Conservation (phyloP, 805 yeast species). For the Blastobotrys muscicola region DNA sequence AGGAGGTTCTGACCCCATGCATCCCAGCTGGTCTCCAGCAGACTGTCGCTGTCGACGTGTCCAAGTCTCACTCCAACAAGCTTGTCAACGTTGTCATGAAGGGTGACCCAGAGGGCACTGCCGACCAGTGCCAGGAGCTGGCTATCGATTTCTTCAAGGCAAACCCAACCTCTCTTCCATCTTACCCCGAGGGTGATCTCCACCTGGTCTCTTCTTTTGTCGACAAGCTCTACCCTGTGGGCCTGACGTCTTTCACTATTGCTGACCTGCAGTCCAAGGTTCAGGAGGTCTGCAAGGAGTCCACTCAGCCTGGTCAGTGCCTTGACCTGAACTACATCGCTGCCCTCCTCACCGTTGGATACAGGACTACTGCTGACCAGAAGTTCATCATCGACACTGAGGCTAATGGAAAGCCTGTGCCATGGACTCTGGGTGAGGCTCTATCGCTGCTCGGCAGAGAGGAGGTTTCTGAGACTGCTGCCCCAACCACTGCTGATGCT, state of each 20-base stretch:
- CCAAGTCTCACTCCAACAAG: background rate
- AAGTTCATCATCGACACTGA: constrained; percentile 85
- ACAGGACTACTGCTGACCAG: constrained; percentile 81
- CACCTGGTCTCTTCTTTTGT: constrained; percentile 89
- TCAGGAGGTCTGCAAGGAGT: constrained; percentile 75
- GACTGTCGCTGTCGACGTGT: constrained; percentile 49
- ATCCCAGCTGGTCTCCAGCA: constrained; percentile 65
- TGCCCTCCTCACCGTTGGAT: constrained; percentile 82
- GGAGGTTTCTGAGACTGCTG: no score
- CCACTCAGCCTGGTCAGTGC: constrained; percentile 88
- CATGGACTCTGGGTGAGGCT: constrained; percentile 98
- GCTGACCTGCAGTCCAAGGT: constrained; percentile 77
- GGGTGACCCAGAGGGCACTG: constrained; percentile 46
- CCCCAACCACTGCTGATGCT: no score
- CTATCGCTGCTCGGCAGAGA: constrained; percentile 4
- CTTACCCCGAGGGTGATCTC: constrained; percentile 89
- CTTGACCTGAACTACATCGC: constrained; percentile 83
- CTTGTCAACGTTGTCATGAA: constrained; percentile 40
- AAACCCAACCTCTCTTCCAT: constrained; percentile 57
- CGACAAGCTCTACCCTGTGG: constrained; percentile 88
- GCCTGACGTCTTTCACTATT: constrained; percentile 86
- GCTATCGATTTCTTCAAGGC: constrained; percentile 79
- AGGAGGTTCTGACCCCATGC: constrained; percentile 68
- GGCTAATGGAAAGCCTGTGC: constrained; percentile 78
- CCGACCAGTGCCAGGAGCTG: constrained; percentile 76